phyloP scores from a whole-genome alignment of 1,284 basidiomycete genomes.

The Tilletia setariae region DNA sequence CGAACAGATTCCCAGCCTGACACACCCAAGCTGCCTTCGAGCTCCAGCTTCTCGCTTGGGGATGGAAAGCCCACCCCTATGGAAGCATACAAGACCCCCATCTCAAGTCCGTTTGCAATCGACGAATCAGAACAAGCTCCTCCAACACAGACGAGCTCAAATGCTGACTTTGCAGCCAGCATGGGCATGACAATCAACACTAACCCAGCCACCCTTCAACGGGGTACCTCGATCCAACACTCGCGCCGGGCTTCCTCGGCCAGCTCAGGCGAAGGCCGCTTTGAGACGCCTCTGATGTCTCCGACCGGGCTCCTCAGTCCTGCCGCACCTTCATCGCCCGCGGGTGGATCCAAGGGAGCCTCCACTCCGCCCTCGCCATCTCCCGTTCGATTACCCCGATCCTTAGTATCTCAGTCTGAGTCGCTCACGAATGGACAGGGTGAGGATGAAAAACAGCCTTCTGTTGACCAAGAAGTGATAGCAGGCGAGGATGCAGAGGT shows the following conservation, averaged over 20 bases:
- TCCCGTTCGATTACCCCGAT: no score
- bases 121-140: neutral
- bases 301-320: neutral
- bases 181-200: no score
- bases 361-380: no score
- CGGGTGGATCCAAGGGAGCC: no score
- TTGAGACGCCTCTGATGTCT: conserved; percentile 3
- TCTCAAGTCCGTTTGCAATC: neutral
- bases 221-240: neutral
- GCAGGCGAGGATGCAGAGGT: neutral
- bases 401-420: neutral
- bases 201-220: no score
- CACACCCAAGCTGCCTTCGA: no score
- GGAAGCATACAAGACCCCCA: neutral
- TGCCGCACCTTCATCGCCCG: no score
- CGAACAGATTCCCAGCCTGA: neutral
- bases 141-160: no score
- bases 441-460: neutral
- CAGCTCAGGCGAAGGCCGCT: neutral
- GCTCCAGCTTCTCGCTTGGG: no score
- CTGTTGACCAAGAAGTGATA: neutral
- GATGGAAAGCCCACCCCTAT: neutral
- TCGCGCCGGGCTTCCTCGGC: conserved; percentile 1
- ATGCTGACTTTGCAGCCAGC: no score
- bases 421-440: no score